Evolutionary conservation across 257 asterid species (phyloP), one percentile per base, ranked within the genome.

Genomic region (Primulina eburnea): DNA sequence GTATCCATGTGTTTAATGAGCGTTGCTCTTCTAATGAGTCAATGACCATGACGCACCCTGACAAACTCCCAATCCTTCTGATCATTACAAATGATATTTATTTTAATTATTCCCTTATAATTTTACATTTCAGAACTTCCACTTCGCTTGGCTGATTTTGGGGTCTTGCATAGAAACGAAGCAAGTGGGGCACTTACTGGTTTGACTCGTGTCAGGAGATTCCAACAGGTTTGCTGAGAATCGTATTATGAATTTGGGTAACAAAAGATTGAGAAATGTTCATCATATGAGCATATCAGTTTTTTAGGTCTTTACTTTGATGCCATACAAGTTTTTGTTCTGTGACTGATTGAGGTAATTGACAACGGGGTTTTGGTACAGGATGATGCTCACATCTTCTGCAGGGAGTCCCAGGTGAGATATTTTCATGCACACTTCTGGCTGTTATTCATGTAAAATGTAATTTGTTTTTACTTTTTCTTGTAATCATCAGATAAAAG

Each of bases 381-480:
- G 99, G 99, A 94, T 85, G 99, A 94, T 82, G 96, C 99, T 65
- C 99, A 94, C 79, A 94, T 94, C 78, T 91, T 94, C 82, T 94
- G 99, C 90, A 83, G 96, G 88, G 98, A 94, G 82, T 86, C 93
- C 72, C 99, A 94, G 81, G 99, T 91, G 76, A 78, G 85, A 69
- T 69, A 32, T 71, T 53, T 71, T 73, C 74, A 68, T 50, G 55
- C 32, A 71, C 60, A 65, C 18, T 47, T 47, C 28, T 60, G 16
- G 76, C 18, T 32, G 29, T 28, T 43, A 21, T 65, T 66, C n/a
- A 32, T 28, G 37, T 40, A 14, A 28, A 65, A 37, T 29, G 16
- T 63, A 24, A 43, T 43, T 20, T n/a, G n/a, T n/a, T 78, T 66
- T 81, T 71, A 80, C 76, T 26, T 71, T 57, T 53, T 69, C 63